These are phyloP conservation scores for Annulohypoxylon bovei DNA, from an alignment of 495 filamentous ascomycete genomes.

Conservation along the genomic window DNA sequence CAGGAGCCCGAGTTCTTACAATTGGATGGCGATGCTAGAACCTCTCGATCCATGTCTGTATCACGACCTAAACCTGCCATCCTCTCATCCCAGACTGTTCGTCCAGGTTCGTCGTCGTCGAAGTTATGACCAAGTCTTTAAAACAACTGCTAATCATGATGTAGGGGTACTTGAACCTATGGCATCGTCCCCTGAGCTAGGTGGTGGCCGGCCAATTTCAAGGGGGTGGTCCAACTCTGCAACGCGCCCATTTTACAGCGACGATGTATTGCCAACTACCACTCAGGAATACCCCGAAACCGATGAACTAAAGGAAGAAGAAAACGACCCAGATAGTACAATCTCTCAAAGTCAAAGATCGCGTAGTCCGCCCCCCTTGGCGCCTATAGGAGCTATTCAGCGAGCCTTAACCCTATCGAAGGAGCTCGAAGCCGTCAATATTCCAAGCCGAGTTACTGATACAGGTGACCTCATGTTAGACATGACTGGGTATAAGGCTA, in stretches of 20 bases:
- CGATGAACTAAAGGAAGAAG: slow-evolving; percentile 50
- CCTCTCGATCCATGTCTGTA: slow-evolving; percentile 48
- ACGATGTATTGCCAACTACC: slow-evolving; percentile 54
- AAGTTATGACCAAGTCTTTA: background rate
- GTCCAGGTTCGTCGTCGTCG: slow-evolving; percentile 38
- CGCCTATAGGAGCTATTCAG: slow-evolving; percentile 77
- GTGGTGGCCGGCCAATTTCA: slow-evolving; percentile 56
- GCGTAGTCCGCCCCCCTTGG: slow-evolving; percentile 79
- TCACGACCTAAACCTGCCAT: slow-evolving; percentile 50
- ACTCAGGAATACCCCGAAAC: slow-evolving; percentile 57
- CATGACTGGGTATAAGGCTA: slow-evolving; percentile 96
- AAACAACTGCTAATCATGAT: slow-evolving; percentile 12
- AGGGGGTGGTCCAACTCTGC: slow-evolving; percentile 54
- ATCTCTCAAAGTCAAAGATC: slow-evolving; percentile 68
- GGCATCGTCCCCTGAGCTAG: slow-evolving; percentile 67
- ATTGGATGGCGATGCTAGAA: slow-evolving; percentile 60
- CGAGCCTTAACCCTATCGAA: slow-evolving; percentile 87
- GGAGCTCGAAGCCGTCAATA: slow-evolving; percentile 88
- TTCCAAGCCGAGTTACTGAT: slow-evolving; percentile 89
- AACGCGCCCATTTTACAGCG: slow-evolving; percentile 52
- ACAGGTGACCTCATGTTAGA: slow-evolving; percentile 97
- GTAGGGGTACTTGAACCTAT: slow-evolving; percentile 70
- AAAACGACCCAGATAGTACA: slow-evolving; percentile 50
- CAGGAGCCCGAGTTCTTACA: slow-evolving; percentile 88
- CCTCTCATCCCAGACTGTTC: slow-evolving; percentile 41